These are phyloP conservation scores for Kodamaea arcana DNA, from an alignment of 1,139 yeast species.

Conservation along the genomic window DNA sequence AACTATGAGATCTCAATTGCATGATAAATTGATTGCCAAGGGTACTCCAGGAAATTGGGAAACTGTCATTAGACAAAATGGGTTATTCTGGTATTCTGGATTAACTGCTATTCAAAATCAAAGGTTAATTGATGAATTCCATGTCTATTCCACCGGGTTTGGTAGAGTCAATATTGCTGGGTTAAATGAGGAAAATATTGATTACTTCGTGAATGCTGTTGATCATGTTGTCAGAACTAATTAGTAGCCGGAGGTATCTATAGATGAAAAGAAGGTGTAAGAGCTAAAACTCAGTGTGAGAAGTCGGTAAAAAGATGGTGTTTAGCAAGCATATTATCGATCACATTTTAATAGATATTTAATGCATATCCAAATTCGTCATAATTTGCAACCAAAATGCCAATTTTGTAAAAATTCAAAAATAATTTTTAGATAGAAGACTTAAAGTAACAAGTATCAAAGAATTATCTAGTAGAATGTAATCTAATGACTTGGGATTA, in stretches of 20 bases:
- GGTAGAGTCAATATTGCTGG: conserved; percentile 48
- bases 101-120: conserved; percentile 30
- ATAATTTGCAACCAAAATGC: no score
- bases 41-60: conserved; percentile 44
- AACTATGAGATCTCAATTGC: conserved; percentile 25
- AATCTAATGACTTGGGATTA: no score
- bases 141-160: conserved; percentile 32
- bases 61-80: conserved; percentile 32
- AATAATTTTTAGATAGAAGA: no score
- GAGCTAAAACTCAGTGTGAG: no score
- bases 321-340: no score
- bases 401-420: no score
- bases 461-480: no score
- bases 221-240: conserved; percentile 36
- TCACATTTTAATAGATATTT: no score
- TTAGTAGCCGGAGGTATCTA: not conserved
- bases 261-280: not conserved
- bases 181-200: conserved; percentile 33
- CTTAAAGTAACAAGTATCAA: no score
- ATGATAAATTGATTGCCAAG: conserved; percentile 25
- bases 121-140: conserved; percentile 28
- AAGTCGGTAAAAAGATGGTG: no score
- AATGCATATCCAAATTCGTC: no score
- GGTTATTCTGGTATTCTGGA: conserved; percentile 45
- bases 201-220: conserved; percentile 31